phyloP scores from a whole-genome alignment of 129 eudicot species.

The Helichrysum umbraculigerum region DNA sequence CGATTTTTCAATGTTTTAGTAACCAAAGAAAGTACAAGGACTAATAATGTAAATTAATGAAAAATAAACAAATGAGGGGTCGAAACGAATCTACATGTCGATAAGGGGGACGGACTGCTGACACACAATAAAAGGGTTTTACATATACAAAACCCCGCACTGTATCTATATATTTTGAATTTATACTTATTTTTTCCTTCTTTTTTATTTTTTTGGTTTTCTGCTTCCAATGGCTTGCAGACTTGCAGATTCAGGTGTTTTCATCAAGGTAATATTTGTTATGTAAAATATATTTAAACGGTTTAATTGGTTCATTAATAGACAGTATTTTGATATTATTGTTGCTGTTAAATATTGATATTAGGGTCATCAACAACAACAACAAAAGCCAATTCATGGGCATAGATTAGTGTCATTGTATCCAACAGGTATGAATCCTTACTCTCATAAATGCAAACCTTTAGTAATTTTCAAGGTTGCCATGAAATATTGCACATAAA shows the following conservation, averaged over 20 bases:
- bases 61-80: not conserved
- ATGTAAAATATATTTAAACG: not conserved
- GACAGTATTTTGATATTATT: not conserved
- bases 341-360: not conserved
- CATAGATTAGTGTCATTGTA: slow-evolving; percentile 41
- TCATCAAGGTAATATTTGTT: slow-evolving; percentile 41
- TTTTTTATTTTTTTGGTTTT: not conserved
- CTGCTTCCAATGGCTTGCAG: slow-evolving; percentile 50
- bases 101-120: too few relatives aligned
- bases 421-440: slow-evolving; percentile 37
- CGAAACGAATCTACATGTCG: not conserved
- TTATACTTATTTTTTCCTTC: too few relatives aligned
- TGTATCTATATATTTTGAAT: too few relatives aligned
- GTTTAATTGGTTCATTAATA: not conserved
- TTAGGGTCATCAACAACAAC: slow-evolving; percentile 48
- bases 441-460: slow-evolving; percentile 12
- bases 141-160: slow-evolving; percentile 16
- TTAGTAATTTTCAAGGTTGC: not conserved
- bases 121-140: not conserved
- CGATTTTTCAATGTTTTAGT: not conserved
- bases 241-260: slow-evolving; percentile 44
- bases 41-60: not conserved
- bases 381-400: slow-evolving; percentile 39
- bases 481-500: not conserved
- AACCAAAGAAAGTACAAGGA: not conserved